A percentile compares a stretch with the other conserved stretches of the same genome.
phyloP scores from a whole-genome alignment of 768 basidiomycete species.

The Kwoniella sp. region DNA sequence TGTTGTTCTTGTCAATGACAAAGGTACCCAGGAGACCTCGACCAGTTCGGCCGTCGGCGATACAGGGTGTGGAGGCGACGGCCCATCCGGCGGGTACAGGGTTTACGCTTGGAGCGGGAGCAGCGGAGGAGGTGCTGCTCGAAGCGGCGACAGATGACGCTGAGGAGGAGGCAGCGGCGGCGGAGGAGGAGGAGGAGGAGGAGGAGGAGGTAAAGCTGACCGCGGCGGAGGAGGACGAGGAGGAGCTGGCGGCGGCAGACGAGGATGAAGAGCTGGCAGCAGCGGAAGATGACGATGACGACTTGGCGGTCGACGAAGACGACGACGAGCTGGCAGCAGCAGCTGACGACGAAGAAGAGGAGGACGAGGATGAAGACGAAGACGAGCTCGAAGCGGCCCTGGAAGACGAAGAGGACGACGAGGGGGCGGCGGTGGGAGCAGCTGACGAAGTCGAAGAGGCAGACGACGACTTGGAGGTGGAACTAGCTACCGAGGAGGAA shows the following conservation, averaged over 20 bases:
- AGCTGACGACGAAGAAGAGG: conserved; percentile 4
- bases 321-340: conserved; percentile 2
- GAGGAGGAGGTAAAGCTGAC: background rate
- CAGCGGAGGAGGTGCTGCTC: conserved; percentile 17
- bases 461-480: background rate
- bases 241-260: background rate
- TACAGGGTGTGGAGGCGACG: conserved; percentile 17
- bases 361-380: background rate
- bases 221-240: conserved; percentile 2
- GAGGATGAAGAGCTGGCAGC: conserved; percentile 11
- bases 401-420: background rate
- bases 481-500: background rate
- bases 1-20: conserved; percentile 13
- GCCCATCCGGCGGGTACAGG: conserved; percentile 17
- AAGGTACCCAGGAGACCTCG: conserved; percentile 17
- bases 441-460: background rate
- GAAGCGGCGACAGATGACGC: background rate
- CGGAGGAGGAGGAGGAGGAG: background rate
- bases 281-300: background rate
- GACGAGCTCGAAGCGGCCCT: background rate
- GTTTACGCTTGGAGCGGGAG: conserved; percentile 7
- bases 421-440: background rate
- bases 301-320: background rate
- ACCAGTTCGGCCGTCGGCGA: conserved; percentile 20
- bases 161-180: background rate